phyloP scores from a whole-genome alignment of 1,284 basidiomycete species.

The Laetiporus sulphureus region DNA sequence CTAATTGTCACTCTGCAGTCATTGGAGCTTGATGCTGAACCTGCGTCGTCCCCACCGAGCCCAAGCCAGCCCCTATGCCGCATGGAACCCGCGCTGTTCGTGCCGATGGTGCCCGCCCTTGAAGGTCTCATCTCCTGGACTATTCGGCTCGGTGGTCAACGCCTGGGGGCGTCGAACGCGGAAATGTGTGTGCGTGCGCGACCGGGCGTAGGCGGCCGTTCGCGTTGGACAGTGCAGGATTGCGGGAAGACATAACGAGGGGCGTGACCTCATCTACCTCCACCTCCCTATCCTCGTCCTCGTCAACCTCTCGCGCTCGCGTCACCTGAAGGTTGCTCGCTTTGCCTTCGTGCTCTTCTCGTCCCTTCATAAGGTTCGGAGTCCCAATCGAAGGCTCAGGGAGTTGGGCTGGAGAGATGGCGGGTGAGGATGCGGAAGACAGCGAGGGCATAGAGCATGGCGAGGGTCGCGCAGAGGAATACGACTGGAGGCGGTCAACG shows the following conservation, averaged over 20 bases:
- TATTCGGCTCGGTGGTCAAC: constrained; percentile 5
- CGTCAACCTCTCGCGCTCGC: constrained; percentile 5
- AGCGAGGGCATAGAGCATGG: constrained; percentile 17
- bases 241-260: too few relatives aligned
- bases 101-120: constrained; percentile 36
- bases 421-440: constrained; percentile 1
- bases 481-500: constrained; percentile 60
- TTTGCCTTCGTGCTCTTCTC: neutral
- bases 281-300: too few relatives aligned
- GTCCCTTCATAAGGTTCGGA: neutral
- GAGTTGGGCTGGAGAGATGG: constrained; percentile 1
- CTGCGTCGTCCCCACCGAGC: too few relatives aligned
- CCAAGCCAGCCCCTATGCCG: constrained; percentile 10
- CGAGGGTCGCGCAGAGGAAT: constrained; percentile 44
- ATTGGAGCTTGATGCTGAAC: too few relatives aligned
- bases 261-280: constrained; percentile 5
- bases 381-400: neutral
- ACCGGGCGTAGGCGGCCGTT: neutral
- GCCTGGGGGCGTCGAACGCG: constrained; percentile 1
- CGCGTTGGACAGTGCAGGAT: neutral
- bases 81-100: constrained; percentile 31
- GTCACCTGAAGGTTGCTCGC: constrained; percentile 8
- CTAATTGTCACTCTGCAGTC: too few relatives aligned
- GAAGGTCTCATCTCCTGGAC: constrained; percentile 20
- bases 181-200: constrained; percentile 6